Evolutionary conservation across 2,329 filamentous ascomycete genomes (phyloP).

Genomic region (Fusarium fujikuroi): DNA sequence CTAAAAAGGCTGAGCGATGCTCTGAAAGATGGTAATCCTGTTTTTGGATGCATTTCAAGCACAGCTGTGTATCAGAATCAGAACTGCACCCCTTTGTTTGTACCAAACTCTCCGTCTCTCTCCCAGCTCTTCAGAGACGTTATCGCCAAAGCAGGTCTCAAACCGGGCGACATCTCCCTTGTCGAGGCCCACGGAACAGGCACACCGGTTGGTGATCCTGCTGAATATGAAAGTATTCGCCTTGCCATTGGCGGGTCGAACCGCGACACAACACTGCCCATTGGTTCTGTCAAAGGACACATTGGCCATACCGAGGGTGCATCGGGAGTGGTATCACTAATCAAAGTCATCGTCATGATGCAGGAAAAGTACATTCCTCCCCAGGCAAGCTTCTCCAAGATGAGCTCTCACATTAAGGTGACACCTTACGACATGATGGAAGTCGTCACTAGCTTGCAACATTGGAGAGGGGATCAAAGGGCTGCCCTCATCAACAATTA

Average conservation of each 20-base stretch:
- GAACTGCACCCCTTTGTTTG: background rate
- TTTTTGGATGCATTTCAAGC: background rate
- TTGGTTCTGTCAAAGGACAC: background rate
- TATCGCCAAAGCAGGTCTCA: background rate
- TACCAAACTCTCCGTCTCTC: background rate
- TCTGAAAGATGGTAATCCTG: background rate
- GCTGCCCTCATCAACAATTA: background rate
- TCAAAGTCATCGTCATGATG: background rate
- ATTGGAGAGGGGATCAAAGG: background rate
- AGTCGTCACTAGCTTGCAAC: background rate
- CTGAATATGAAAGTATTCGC: background rate
- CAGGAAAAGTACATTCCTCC: background rate
- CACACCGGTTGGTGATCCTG: background rate
- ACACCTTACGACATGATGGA: background rate
- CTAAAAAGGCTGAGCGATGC: background rate
- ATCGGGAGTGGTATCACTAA: background rate
- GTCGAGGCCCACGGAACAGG: background rate
- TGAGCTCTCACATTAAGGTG: background rate
- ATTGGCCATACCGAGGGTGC: background rate
- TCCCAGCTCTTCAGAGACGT: background rate
- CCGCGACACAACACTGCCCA: background rate
- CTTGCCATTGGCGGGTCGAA: background rate
- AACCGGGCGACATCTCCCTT: background rate
- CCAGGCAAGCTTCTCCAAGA: background rate
- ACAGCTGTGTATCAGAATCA: background rate